Evolutionary conservation across 1,139 yeast genomes (phyloP).

Genomic region (Suhomyces guaymorum): DNA sequence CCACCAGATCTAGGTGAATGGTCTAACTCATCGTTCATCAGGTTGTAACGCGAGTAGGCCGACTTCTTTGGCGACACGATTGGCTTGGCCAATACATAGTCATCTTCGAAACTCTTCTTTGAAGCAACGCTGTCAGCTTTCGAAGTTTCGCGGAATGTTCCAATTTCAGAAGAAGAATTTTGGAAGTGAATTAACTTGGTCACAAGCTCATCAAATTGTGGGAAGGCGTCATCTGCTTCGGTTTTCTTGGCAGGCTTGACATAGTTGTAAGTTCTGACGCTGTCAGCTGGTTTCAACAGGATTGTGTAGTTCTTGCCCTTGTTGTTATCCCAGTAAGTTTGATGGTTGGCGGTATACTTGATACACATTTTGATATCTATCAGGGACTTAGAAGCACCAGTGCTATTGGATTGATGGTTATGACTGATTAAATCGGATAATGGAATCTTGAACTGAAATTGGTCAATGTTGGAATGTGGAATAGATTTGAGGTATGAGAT

Average conservation of each 20-base stretch:
- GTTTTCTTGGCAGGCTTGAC: slow-evolving; percentile 5
- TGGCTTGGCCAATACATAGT: slow-evolving; percentile 2
- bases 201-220: slow-evolving; percentile 31
- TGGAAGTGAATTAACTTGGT: slow-evolving; percentile 19
- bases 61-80: slow-evolving; percentile 12
- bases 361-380: slow-evolving; percentile 23
- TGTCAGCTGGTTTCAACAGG: slow-evolving; percentile 20
- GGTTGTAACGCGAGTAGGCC: slow-evolving; percentile 16
- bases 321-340: slow-evolving; percentile 27
- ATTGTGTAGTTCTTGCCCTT: slow-evolving; percentile 30
- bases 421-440: slow-evolving; percentile 27
- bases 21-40: slow-evolving; percentile 9
- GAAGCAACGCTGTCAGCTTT: neutral
- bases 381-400: slow-evolving; percentile 7
- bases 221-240: slow-evolving; percentile 15
- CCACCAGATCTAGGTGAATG: slow-evolving; percentile 4
- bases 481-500: slow-evolving; percentile 28
- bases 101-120: slow-evolving; percentile 4
- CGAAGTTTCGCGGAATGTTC: slow-evolving; percentile 8
- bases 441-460: slow-evolving; percentile 39
- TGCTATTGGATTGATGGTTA: slow-evolving; percentile 1
- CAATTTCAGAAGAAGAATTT: slow-evolving; percentile 12
- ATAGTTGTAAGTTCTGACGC: slow-evolving; percentile 20
- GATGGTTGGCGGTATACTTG: slow-evolving; percentile 19
- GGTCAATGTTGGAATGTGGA: slow-evolving; percentile 31